phyloP scores from a whole-genome alignment of 2,329 filamentous ascomycete species.

The Myriosclerotinia duriaeana region DNA sequence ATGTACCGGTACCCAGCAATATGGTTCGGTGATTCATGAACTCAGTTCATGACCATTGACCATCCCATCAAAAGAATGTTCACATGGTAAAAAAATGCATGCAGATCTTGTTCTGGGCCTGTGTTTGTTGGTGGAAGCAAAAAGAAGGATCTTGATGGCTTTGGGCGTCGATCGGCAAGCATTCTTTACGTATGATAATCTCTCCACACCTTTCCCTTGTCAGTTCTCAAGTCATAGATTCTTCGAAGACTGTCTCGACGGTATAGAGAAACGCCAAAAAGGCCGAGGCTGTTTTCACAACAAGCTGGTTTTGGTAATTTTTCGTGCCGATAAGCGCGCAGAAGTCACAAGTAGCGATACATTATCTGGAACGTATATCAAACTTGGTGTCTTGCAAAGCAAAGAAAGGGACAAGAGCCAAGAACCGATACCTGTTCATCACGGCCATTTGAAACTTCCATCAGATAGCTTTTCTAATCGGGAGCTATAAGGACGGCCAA shows the following conservation, averaged over 20 bases:
- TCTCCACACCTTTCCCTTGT: not conserved
- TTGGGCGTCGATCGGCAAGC: not conserved
- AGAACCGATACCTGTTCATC: not conserved
- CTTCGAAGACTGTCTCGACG: not conserved
- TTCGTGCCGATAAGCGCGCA: not conserved
- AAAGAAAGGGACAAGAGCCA: not conserved
- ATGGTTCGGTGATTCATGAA: constrained; percentile 11
- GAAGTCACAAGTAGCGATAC: not conserved
- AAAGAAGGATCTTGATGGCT: not conserved
- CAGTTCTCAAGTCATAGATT: not conserved
- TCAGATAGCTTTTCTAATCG: not conserved
- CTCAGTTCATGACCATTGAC: not conserved
- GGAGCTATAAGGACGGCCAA: not conserved
- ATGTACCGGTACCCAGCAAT: constrained; percentile 1
- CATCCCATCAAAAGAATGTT: not conserved
- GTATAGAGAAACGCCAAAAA: not conserved
- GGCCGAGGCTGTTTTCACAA: not conserved
- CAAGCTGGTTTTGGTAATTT: not conserved
- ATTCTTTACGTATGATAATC: not conserved
- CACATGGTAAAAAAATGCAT: not conserved
- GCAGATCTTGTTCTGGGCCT: not conserved
- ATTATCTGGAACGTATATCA: not conserved
- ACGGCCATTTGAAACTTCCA: not conserved
- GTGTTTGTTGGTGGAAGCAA: not conserved
- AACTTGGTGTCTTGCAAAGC: not conserved